Evolutionary conservation across 1,139 yeast genomes (phyloP).

Genomic region (Lodderomyces oxycetoniae): DNA sequence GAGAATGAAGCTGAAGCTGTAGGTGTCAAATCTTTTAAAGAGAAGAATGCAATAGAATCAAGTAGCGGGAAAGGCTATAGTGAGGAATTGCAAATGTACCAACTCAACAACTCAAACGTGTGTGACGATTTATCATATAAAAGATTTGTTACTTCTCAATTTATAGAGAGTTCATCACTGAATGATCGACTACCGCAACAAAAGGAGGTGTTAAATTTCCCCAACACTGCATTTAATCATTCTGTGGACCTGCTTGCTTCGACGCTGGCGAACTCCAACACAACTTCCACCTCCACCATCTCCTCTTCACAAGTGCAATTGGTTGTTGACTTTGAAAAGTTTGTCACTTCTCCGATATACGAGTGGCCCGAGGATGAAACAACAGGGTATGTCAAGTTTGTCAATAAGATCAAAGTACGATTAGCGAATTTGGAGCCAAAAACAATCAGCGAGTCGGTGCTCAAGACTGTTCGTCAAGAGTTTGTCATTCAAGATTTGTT

Average conservation of each 20-base stretch:
- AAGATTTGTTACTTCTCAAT: background rate
- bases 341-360: conserved; percentile 13
- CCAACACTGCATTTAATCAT: background rate
- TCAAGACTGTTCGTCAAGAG: conserved; percentile 18
- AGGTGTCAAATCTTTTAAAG: too few relatives aligned
- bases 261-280: conserved; percentile 1
- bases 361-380: conserved; percentile 17
- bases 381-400: conserved; percentile 7
- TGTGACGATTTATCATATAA: background rate
- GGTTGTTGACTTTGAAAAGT: conserved; percentile 10
- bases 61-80: too few relatives aligned
- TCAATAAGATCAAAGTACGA: conserved; percentile 11
- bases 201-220: background rate
- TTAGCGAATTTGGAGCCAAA: conserved; percentile 14
- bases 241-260: background rate
- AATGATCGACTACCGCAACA: conserved; percentile 1
- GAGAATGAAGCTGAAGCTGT: too few relatives aligned
- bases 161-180: background rate
- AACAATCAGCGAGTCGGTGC: conserved; percentile 16
- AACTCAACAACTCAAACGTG: conserved; percentile 1
- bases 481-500: conserved; percentile 15
- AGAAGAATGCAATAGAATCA: too few relatives aligned
- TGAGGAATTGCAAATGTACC: background rate
- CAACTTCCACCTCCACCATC: background rate
- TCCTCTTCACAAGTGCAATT: too few relatives aligned